Evolutionary conservation across 1,284 basidiomycete species (phyloP).

Genomic region (Cryptococcus amylolentus): DNA sequence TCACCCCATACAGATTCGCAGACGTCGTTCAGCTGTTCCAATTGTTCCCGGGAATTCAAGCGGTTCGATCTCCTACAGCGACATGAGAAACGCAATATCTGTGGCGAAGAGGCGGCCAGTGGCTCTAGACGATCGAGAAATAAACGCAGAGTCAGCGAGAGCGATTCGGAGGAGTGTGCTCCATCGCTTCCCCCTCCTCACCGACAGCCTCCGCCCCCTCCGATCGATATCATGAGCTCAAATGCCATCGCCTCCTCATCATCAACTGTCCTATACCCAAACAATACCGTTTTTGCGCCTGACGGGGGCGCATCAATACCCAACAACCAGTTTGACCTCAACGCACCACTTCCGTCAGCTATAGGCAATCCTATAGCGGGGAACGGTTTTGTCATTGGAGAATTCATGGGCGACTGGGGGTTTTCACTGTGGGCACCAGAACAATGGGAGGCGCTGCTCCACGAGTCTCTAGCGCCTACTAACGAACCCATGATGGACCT

Average conservation of each 20-base stretch:
- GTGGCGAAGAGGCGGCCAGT: constrained; percentile 16
- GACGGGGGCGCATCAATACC: not conserved
- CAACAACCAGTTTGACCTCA: not conserved
- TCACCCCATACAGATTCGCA: constrained; percentile 23
- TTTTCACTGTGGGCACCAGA: constrained; percentile 10
- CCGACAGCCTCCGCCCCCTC: not conserved
- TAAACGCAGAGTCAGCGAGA: not conserved
- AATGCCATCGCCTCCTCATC: not conserved
- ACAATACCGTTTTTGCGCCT: not conserved
- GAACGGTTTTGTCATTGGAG: not conserved
- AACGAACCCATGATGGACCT: constrained; percentile 13
- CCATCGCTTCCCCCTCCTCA: not conserved
- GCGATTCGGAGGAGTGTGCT: not conserved
- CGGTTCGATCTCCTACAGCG: constrained; percentile 38
- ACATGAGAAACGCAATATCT: constrained; percentile 41
- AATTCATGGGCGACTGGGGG: constrained; percentile 11
- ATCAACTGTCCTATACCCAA: not conserved
- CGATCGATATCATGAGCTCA: not conserved
- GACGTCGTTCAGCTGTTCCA: constrained; percentile 27
- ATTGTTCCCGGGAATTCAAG: constrained; percentile 34
- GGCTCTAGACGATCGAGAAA: constrained; percentile 1
- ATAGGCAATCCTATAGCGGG: not conserved
- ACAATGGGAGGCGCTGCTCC: constrained; percentile 15
- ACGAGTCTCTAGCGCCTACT: constrained; percentile 8
- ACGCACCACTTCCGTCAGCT: not conserved